Evolutionary conservation across 495 filamentous ascomycete genomes (phyloP).

Genomic region (Penicillium soppii): DNA sequence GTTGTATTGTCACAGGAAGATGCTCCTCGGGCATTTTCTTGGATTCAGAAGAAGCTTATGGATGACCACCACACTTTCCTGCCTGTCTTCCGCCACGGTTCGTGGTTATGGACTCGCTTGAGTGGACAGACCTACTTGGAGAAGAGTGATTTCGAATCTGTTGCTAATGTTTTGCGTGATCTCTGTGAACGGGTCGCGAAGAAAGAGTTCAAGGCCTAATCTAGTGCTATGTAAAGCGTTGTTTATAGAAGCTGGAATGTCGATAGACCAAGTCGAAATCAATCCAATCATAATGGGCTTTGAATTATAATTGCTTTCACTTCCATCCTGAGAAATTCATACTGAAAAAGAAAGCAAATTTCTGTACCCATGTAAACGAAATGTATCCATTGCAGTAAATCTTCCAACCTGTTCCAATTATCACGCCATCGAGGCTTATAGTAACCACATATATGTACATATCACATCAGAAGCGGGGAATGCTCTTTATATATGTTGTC

Average conservation of each 20-base stretch:
- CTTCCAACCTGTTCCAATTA: no score
- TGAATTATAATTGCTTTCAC: no score
- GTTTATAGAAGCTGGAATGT: background rate
- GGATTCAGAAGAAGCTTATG: conserved; percentile 55
- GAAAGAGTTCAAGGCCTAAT: conserved; percentile 43
- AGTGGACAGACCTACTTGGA: conserved; percentile 82
- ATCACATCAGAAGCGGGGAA: conserved; percentile 22
- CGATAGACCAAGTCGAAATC: background rate
- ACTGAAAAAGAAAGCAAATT: background rate
- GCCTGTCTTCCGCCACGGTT: conserved; percentile 57
- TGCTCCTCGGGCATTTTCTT: conserved; percentile 42
- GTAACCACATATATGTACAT: conserved; percentile 1
- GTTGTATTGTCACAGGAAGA: conserved; percentile 34
- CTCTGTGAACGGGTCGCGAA: conserved; percentile 59
- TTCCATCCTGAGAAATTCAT: no score
- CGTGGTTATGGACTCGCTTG: conserved; percentile 65
- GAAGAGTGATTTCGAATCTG: conserved; percentile 73
- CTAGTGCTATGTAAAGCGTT: background rate
- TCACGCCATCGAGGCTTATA: conserved; percentile 13
- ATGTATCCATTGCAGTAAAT: no score
- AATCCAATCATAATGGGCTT: no score
- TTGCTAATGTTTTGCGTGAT: conserved; percentile 56
- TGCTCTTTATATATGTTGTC: conserved; percentile 3
- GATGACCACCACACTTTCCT: conserved; percentile 70
- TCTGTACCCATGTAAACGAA: no score